Evolutionary conservation across 2,329 filamentous ascomycete species (phyloP).

Genomic region (Mycocentrospora acerina): DNA sequence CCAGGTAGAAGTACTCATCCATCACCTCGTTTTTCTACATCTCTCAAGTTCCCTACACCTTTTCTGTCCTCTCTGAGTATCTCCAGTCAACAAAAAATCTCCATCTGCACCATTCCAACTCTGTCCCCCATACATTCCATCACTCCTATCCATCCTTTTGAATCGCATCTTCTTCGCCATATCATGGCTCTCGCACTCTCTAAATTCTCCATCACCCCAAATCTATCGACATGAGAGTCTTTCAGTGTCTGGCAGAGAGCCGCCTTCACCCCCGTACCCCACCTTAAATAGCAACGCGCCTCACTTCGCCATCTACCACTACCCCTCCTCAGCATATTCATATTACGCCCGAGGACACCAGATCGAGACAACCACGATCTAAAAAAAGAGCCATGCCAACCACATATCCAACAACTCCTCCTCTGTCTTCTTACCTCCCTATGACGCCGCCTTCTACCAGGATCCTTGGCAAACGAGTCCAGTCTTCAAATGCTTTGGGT

Average conservation of each 20-base stretch:
- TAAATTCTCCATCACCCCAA: not conserved
- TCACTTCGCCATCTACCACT: not conserved
- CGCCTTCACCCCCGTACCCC: conserved; percentile 1
- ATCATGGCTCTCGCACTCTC: not conserved
- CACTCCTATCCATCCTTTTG: too few relatives aligned
- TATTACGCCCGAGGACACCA: too few relatives aligned
- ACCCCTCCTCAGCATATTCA: too few relatives aligned
- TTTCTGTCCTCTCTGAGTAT: too few relatives aligned
- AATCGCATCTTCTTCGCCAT: conserved; percentile 4
- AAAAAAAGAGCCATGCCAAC: not conserved
- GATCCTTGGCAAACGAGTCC: conserved; percentile 6
- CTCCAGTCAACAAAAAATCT: too few relatives aligned
- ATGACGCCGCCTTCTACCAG: conserved; percentile 26
- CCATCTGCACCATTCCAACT: too few relatives aligned
- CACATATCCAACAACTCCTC: conserved; percentile 12
- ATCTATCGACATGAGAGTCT: not conserved
- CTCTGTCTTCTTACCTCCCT: conserved; percentile 1
- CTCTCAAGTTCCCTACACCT: too few relatives aligned
- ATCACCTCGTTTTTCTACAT: too few relatives aligned
- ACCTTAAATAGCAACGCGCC: not conserved
- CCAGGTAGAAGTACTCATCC: not conserved
- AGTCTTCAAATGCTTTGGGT: conserved; percentile 3
- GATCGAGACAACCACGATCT: conserved; percentile 4
- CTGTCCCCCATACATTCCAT: too few relatives aligned
- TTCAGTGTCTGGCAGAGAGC: not conserved